These are phyloP conservation scores for Agrostemma githago DNA, from an alignment of 148 eudicot genomes.

Conservation along the genomic window DNA sequence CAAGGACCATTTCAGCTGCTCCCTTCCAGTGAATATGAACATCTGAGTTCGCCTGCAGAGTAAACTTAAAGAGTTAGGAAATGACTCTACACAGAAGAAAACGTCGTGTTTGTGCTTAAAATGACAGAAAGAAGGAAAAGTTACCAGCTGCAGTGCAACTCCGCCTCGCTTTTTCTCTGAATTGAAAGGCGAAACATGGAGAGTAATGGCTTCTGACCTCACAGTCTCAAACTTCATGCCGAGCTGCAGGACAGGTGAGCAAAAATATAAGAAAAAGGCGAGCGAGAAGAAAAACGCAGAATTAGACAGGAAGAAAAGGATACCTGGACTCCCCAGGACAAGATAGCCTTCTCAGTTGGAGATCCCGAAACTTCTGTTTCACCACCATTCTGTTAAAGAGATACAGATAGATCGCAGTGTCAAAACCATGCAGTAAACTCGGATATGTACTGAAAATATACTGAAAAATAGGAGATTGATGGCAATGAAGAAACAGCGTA, in stretches of 20 bases:
- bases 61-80: not conserved
- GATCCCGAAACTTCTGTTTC: conserved; percentile 75
- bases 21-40: conserved; percentile 90
- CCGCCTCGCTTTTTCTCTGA: conserved; percentile 91
- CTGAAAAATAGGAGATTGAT: not conserved
- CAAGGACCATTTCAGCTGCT: conserved; percentile 85
- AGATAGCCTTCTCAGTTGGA: conserved; percentile 88
- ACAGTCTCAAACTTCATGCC: conserved; percentile 82
- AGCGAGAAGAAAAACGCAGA: not conserved
- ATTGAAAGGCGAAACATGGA: conserved; percentile 83
- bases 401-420: not conserved
- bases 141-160: conserved; percentile 75
- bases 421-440: not conserved
- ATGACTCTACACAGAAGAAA: not conserved
- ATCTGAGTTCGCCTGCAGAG: conserved; percentile 57
- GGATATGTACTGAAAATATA: not conserved
- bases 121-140: conserved; percentile 4
- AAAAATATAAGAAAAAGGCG: not conserved
- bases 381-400: conserved; percentile 48
- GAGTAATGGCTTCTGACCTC: conserved; percentile 55
- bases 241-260: conserved; percentile 37
- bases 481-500: conserved; percentile 8
- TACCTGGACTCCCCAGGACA: conserved; percentile 84
- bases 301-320: not conserved
- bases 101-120: not conserved